These are phyloP conservation scores for Closterium sp. DNA, from an alignment of 139 green algal species.

Conservation along the genomic window DNA sequence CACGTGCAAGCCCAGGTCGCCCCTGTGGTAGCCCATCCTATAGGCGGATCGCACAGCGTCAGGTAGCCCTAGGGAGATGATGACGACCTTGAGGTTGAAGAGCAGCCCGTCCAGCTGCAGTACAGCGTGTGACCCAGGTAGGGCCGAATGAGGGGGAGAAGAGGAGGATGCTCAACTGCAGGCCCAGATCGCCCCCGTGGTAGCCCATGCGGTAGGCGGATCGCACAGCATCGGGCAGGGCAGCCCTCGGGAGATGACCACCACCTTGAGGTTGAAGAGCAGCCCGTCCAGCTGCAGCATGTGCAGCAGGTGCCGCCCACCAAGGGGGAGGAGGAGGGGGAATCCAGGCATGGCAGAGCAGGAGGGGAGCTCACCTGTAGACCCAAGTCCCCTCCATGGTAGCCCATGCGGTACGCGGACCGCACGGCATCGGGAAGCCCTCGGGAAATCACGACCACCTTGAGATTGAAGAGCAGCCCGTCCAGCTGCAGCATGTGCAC, in stretches of 20 bases:
- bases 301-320: constrained; percentile 13
- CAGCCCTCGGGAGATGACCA: neutral
- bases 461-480: constrained; percentile 26
- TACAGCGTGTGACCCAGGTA: too few species aligned
- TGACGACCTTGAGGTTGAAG: too few species aligned
- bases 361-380: constrained; percentile 5
- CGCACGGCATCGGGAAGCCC: constrained; percentile 11
- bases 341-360: too few species aligned
- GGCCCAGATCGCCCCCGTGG: neutral
- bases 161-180: neutral
- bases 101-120: too few species aligned
- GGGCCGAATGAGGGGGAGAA: too few species aligned
- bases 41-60: too few species aligned
- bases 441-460: constrained; percentile 15
- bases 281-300: constrained; percentile 29
- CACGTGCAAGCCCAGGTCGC: neutral
- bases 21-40: constrained; percentile 15
- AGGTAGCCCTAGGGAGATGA: too few species aligned
- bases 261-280: constrained; percentile 24
- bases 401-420: constrained; percentile 12
- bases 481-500: constrained; percentile 31
- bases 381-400: constrained; percentile 10
- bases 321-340: too few species aligned
- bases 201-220: neutral
- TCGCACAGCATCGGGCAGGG: neutral